These are phyloP conservation scores for Jaenimonas drosophilae DNA, from an alignment of 208 protist species.

Conservation along the genomic window DNA sequence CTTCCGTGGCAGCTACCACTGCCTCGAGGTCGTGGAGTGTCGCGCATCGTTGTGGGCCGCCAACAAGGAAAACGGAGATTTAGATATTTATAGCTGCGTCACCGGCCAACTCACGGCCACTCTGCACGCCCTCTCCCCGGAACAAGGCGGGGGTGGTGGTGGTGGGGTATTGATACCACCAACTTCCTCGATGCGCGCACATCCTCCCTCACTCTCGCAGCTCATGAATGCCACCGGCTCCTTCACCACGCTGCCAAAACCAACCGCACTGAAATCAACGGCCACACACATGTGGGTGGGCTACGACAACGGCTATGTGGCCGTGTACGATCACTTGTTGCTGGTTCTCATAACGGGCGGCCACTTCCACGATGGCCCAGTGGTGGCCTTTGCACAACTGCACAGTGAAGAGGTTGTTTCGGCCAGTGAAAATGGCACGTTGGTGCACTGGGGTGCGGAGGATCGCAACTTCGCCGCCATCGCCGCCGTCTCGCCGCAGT, in stretches of 20 bases:
- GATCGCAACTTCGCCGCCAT: constrained; percentile 69
- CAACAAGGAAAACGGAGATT: constrained; percentile 20
- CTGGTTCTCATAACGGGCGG: constrained; percentile 42
- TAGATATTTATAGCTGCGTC: constrained; percentile 63
- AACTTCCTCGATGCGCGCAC: too few relatives aligned
- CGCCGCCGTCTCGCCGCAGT: constrained; percentile 17
- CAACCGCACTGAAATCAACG: constrained; percentile 32
- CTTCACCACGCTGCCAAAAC: not conserved
- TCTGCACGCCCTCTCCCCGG: constrained; percentile 7
- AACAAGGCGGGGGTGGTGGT: too few relatives aligned
- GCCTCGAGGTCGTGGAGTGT: constrained; percentile 13
- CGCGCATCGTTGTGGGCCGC: constrained; percentile 55
- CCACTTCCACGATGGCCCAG: constrained; percentile 30
- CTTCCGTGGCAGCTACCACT: constrained; percentile 28
- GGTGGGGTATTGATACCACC: too few relatives aligned
- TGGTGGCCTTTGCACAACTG: constrained; percentile 31
- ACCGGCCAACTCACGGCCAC: constrained; percentile 35
- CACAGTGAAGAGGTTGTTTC: constrained; percentile 43
- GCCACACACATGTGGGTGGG: constrained; percentile 67
- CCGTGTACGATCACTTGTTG: constrained; percentile 73
- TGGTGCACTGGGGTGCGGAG: constrained; percentile 78
- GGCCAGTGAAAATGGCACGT: constrained; percentile 48
- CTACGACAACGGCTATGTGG: constrained; percentile 58
- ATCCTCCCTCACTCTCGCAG: too few relatives aligned
- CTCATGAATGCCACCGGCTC: not conserved